phyloP scores from a whole-genome alignment of 768 basidiomycete species.

The Lactarius deliciosus region DNA sequence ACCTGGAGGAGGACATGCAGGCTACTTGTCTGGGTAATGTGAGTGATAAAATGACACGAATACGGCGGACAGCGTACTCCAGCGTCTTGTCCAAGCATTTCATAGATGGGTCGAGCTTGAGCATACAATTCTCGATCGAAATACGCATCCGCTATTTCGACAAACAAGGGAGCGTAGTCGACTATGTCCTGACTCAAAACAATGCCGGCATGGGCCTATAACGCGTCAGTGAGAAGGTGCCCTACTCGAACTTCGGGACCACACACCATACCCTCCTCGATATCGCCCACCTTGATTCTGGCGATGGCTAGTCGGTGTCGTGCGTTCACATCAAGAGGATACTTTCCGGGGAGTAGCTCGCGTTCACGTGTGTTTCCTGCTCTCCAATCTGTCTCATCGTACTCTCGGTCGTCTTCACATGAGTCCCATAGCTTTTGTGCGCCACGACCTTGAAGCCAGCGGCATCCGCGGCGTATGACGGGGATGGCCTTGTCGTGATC shows the following conservation, averaged over 20 bases:
- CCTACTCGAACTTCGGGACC: background rate
- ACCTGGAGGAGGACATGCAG: constrained; percentile 72
- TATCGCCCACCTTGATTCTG: constrained; percentile 74
- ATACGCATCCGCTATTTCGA: constrained; percentile 83
- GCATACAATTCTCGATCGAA: constrained; percentile 73
- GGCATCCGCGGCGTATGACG: constrained; percentile 68
- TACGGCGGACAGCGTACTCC: constrained; percentile 48
- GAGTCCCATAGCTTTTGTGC: constrained; percentile 77
- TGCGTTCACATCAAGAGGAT: constrained; percentile 70
- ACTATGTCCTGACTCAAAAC: constrained; percentile 69
- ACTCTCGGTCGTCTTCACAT: constrained; percentile 88
- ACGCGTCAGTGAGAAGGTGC: background rate
- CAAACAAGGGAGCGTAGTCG: constrained; percentile 76
- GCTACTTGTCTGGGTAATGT: constrained; percentile 60
- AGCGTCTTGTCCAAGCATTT: constrained; percentile 69
- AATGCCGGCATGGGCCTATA: constrained; percentile 72
- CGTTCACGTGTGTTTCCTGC: constrained; percentile 36
- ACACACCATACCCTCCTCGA: constrained; percentile 78
- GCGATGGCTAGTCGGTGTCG: constrained; percentile 82
- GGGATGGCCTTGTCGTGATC: constrained; percentile 67
- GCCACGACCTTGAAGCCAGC: constrained; percentile 89
- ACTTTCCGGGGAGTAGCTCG: constrained; percentile 55
- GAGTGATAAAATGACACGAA: background rate
- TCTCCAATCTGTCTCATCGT: constrained; percentile 50
- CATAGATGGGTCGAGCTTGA: constrained; percentile 79